Base-by-base conservation (phyloP, 2,329 filamentous ascomycete genomes). In the Orbilia oligospora region DNA sequence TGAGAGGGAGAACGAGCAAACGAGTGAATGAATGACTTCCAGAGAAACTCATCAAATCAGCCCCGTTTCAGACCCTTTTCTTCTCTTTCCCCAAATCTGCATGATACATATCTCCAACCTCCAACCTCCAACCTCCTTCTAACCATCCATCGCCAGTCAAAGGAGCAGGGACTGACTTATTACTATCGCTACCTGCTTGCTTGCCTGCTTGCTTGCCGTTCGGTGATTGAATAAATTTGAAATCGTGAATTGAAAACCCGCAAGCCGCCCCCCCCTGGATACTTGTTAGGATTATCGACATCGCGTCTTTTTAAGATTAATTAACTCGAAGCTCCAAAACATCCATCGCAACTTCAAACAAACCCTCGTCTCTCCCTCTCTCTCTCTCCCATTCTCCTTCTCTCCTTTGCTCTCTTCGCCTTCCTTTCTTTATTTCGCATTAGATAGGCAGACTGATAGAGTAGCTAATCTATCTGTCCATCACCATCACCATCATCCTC, bases 231-330 rank as follows among this genome's bases (percentile, higher is more conserved):
- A 36, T 30, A 6, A 30, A 3, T 6, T 30, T 30, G n/a, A n/a
- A n/a, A n/a, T n/a, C n/a, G 27, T 30, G 27, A 30, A 30, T 30
- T 30, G 27, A 30, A n/a, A 30, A 30, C 27, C 27, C 27, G 27
- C 27, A 3, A 30, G 27, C 27, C n/a, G n/a, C n/a, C n/a, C 30
- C 46, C 48, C 58, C 22, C 38, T 44, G 58, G 33, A 46, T 44
- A n/a, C 8, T 44, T 44, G 16, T 30, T 30, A 10, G 8, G 30
- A 30, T 46, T 68, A 22, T 66, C 61, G 51, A 49, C 38, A 66
- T 66, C 70, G 70, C 68, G 68, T 56, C 33, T 33, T 33, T 51
- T 46, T 1, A 4, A 8, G 16, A 41, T 41, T 41, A 41, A 41
- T 9, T 36, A 27, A 46, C 22, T 53, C 51, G 27, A 55, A 36